Evolutionary conservation across 1,284 basidiomycete genomes (phyloP).

Genomic region (Anthracocystis walkeri): DNA sequence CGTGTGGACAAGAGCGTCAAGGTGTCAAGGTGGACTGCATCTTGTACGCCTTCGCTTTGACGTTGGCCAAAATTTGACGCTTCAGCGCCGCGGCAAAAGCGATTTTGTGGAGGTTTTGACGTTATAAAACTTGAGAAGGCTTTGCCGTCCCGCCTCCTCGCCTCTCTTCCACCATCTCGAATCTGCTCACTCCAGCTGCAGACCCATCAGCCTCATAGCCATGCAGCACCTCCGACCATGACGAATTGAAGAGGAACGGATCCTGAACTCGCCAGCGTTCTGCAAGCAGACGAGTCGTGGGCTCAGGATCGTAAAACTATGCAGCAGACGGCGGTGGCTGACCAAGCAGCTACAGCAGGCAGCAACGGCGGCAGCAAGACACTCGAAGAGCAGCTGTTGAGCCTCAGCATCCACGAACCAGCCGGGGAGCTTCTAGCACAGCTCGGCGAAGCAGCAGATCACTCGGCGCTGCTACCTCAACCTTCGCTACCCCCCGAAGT

Average conservation of each 20-base stretch:
- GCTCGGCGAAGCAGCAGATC: constrained; percentile 18
- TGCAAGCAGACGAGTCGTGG: constrained; percentile 32
- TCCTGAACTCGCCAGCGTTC: constrained; percentile 34
- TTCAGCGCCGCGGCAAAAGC: not conserved
- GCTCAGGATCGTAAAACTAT: constrained; percentile 34
- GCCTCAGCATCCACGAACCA: constrained; percentile 27
- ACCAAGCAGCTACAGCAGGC: not conserved
- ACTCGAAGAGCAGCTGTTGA: constrained; percentile 13
- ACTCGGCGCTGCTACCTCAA: constrained; percentile 27
- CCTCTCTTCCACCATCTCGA: not conserved
- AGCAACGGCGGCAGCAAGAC: constrained; percentile 10
- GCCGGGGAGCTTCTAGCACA: constrained; percentile 29
- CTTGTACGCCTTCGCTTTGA: not conserved
- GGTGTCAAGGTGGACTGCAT: not conserved
- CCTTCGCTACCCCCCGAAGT: constrained; percentile 61
- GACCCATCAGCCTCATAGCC: not conserved
- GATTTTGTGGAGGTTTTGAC: constrained; percentile 16
- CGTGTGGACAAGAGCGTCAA: not conserved
- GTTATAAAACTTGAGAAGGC: not conserved
- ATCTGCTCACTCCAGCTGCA: not conserved
- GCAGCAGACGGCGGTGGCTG: constrained; percentile 13
- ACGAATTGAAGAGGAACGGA: constrained; percentile 1
- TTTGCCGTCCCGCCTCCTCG: not conserved
- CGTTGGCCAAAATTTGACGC: not conserved
- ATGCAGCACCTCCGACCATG: constrained; percentile 20